Evolutionary conservation across 2,329 filamentous ascomycete species (phyloP), one percentile per base, ranked within the genome.

Genomic region (Exophiala bonariae): DNA sequence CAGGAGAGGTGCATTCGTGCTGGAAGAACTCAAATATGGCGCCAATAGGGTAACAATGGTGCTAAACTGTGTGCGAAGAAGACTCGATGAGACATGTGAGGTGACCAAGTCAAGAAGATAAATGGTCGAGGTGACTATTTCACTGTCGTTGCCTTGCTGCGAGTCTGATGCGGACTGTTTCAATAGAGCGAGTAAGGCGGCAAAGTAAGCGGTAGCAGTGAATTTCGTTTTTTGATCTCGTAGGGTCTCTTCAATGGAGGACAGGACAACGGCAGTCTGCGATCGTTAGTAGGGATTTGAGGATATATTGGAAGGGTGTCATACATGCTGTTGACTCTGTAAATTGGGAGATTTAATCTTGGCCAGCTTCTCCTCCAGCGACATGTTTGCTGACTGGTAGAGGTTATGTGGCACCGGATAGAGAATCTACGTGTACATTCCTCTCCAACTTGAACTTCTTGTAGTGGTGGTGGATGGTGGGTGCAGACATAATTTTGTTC

Each of bases 271-370:
- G 52, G 85, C 86, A 54, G 87, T 92, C 87, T 93, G 59, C 23
- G 19, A 53, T 11, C 41, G 45, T 44, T 54, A 56, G 44, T 33
- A 44, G 19, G 38, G 23, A 42, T 28, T 35, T 52, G 26, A 51
- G 38, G 16, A 40, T n/a, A 31, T 7, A 20, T 23, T 11, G 31
- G 37, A 20, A 67, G 23, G 23, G 23, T 11, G 23, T 6, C 75
- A 59, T 74, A 93, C 90, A 80, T 91, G 89, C 69, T 95, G 84
- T 73, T 96, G 91, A 68, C 88, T 96, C 71, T 97, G 89, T 63
- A 96, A 82, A 71, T 95, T 96, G 47, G 93, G 93, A 66, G 88
- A 93, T 72, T 93, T 88, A 70, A 97, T 96, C 81, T 95, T 96
- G 75, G 92, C 88, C 67, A 99, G 82, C 77, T 90, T 95, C 77